A percentile compares a stretch with the other conserved stretches of the same genome.
Conservation (phyloP, 108 stramenopile genomes). For the Skeletonema potamos region DNA sequence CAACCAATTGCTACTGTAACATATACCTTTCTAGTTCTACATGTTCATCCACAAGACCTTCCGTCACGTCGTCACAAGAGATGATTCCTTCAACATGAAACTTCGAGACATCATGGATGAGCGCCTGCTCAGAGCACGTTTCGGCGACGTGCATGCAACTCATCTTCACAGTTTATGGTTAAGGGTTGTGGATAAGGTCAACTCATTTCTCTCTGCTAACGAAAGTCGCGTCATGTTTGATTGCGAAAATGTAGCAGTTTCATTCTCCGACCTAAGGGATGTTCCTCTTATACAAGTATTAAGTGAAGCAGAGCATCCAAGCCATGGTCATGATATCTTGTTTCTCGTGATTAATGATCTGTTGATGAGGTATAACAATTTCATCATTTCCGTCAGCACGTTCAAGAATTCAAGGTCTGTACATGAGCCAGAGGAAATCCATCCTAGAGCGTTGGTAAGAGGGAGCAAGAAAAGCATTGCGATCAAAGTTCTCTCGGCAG, state of each 20-base stretch:
- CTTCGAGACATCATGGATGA: conserved; percentile 20
- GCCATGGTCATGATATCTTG: conserved; percentile 13
- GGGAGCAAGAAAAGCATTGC: conserved; percentile 1
- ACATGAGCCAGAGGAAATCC: conserved; percentile 9
- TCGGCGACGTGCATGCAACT: conserved; percentile 6
- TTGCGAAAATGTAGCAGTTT: conserved; percentile 18
- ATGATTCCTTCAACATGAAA: conserved; percentile 15
- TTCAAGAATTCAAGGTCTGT: not conserved
- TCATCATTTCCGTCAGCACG: conserved; percentile 3
- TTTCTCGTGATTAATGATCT: conserved; percentile 33
- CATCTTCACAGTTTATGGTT: conserved; percentile 14
- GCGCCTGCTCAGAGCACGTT: conserved; percentile 11
- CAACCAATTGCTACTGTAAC: not conserved
- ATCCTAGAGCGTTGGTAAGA: conserved; percentile 19
- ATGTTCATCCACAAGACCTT: conserved; percentile 25
- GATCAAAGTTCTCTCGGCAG: not conserved
- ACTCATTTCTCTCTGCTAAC: conserved; percentile 8
- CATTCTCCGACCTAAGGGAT: conserved; percentile 1
- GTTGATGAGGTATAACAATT: conserved; percentile 22
- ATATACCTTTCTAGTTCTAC: conserved; percentile 11
- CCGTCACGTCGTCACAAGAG: conserved; percentile 20
- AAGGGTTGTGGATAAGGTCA: conserved; percentile 16
- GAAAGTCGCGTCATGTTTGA: conserved; percentile 7
- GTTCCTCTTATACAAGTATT: conserved; percentile 8
- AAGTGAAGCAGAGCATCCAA: conserved; percentile 24